These are phyloP conservation scores for Ceriops decandra DNA, from an alignment of 345 rosid genomes.

Conservation along the genomic window DNA sequence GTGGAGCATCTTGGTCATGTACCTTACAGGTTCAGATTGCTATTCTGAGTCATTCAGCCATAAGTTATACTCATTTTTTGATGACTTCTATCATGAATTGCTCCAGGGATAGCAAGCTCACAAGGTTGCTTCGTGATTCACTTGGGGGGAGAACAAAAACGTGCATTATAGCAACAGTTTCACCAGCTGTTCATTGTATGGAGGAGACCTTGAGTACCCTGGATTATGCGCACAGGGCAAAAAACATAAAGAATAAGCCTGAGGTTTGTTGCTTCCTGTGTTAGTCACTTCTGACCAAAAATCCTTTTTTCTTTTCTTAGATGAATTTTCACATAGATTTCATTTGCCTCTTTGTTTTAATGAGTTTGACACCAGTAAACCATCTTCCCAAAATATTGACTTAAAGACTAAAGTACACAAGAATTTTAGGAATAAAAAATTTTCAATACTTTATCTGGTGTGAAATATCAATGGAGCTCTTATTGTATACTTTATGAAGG, in stretches of 20 bases:
- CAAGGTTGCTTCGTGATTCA: conserved; percentile 97
- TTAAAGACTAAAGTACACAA: too few species aligned
- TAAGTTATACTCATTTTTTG: conserved; percentile 4
- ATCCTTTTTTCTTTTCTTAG: too few species aligned
- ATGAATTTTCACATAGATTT: too few species aligned
- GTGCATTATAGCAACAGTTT: conserved; percentile 97
- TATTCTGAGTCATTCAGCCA: conserved; percentile 2
- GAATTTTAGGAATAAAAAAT: too few species aligned
- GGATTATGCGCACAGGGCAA: conserved; percentile 99
- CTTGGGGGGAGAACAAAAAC: conserved; percentile 99
- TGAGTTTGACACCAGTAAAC: too few species aligned
- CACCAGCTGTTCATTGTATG: conserved; percentile 97
- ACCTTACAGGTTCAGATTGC: conserved; percentile 67
- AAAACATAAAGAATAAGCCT: conserved; percentile 89
- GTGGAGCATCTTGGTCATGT: conserved; percentile 98
- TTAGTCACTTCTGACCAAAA: too few species aligned
- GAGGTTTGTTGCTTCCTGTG: conserved; percentile 52
- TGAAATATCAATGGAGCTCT: too few species aligned
- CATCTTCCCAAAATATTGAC: too few species aligned
- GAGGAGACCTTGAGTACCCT: conserved; percentile 96
- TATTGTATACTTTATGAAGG: too few species aligned
- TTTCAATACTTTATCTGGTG: too few species aligned
- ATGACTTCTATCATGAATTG: conserved; percentile 16
- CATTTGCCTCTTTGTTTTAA: too few species aligned
- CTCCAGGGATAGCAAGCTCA: conserved; percentile 96